These are phyloP conservation scores for Cyberlindnera mycetangii DNA, from an alignment of 805 yeast genomes.

Conservation along the genomic window DNA sequence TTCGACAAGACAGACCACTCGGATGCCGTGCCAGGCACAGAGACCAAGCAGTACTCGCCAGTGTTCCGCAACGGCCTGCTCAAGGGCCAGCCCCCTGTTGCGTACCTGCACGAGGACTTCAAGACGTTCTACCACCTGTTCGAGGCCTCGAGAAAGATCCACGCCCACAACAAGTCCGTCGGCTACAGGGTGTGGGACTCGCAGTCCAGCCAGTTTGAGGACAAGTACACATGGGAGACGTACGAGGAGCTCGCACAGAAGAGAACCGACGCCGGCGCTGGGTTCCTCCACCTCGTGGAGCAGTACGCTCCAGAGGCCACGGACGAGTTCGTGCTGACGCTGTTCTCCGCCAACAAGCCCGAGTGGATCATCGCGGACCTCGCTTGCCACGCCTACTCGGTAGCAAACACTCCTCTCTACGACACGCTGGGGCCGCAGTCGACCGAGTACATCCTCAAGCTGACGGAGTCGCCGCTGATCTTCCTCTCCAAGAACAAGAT, in stretches of 20 bases:
- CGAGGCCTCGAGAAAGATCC: conserved; percentile 36
- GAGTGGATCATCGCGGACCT: conserved; percentile 73
- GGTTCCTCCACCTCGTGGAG: conserved; percentile 44
- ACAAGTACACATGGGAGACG: conserved; percentile 41
- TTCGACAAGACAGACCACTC: conserved; percentile 22
- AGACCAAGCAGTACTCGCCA: conserved; percentile 45
- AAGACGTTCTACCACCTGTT: conserved; percentile 45
- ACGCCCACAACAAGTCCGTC: conserved; percentile 40
- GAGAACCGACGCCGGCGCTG: conserved; percentile 52
- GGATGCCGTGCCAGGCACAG: conserved; percentile 23
- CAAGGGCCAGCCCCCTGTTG: conserved; percentile 30
- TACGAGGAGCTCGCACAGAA: conserved; percentile 41
- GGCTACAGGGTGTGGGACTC: conserved; percentile 40
- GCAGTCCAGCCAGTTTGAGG: conserved; percentile 36
- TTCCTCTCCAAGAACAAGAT: conserved; percentile 53
- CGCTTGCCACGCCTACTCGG: conserved; percentile 60
- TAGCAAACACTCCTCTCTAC: conserved; percentile 51
- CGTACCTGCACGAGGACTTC: conserved; percentile 41
- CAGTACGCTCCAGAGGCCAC: conserved; percentile 32
- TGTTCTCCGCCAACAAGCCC: conserved; percentile 55
- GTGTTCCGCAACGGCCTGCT: conserved; percentile 45
- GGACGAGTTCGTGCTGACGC: conserved; percentile 47
- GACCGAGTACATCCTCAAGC: conserved; percentile 56
- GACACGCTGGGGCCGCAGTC: conserved; percentile 60
- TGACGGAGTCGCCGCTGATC: conserved; percentile 62